phyloP scores from a whole-genome alignment of 257 asterid genomes.

The Sherardia arvensis region DNA sequence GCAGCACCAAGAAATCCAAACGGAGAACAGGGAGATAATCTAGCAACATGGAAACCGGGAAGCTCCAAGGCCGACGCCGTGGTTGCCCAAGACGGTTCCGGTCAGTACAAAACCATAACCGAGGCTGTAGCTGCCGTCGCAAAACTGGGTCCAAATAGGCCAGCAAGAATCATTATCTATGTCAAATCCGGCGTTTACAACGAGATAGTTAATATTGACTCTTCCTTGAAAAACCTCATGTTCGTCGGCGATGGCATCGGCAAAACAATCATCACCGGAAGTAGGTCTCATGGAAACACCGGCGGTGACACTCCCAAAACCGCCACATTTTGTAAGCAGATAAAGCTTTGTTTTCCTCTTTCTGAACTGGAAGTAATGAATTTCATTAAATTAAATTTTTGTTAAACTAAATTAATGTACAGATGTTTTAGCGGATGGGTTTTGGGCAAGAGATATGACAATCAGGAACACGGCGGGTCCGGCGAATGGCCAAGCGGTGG shows the following conservation, averaged over 20 bases:
- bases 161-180: slow-evolving; percentile 29
- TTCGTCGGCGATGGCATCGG: slow-evolving; percentile 77
- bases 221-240: slow-evolving; percentile 38
- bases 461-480: slow-evolving; percentile 69
- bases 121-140: slow-evolving; percentile 41
- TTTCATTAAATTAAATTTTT: background rate
- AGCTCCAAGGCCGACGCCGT: slow-evolving; percentile 43
- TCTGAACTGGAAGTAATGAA: too few relatives aligned
- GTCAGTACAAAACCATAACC: slow-evolving; percentile 44
- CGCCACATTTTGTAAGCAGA: slow-evolving; percentile 1
- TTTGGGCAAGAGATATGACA: slow-evolving; percentile 76
- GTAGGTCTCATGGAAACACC: slow-evolving; percentile 28
- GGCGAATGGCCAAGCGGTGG: slow-evolving; percentile 59
- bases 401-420: background rate
- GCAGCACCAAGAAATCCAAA: too few relatives aligned
- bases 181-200: slow-evolving; percentile 49
- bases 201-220: slow-evolving; percentile 42
- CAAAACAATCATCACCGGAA: slow-evolving; percentile 47
- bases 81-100: slow-evolving; percentile 79
- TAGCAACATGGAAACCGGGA: slow-evolving; percentile 39
- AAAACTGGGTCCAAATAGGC: slow-evolving; percentile 20
- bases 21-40: too few relatives aligned
- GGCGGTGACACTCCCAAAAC: slow-evolving; percentile 39
- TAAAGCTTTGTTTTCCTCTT: too few relatives aligned
- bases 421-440: slow-evolving; percentile 56